Evolutionary conservation across 169 alveolate genomes (phyloP).

Genomic region (Cryptosporidium andersoni): DNA sequence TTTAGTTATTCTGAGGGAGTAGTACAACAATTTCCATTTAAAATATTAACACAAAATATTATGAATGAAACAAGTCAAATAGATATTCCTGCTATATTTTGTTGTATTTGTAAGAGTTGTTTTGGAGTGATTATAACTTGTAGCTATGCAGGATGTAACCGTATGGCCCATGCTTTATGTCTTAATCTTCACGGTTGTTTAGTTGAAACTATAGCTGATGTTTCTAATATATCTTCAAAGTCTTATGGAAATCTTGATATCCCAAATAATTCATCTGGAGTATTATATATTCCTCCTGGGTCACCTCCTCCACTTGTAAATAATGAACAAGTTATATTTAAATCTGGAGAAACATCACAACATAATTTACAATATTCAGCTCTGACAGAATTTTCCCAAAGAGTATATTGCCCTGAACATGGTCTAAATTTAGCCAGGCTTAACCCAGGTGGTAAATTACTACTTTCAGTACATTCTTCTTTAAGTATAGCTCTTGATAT

Average conservation of each 20-base stretch:
- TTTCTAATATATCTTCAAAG: too few relatives aligned
- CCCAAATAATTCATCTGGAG: not conserved
- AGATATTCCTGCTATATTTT: slow-evolving; percentile 30
- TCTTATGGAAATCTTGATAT: too few relatives aligned
- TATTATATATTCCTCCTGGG: slow-evolving; percentile 41
- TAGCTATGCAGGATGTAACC: slow-evolving; percentile 27
- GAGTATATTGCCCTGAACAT: slow-evolving; percentile 60
- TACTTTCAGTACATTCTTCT: slow-evolving; percentile 26
- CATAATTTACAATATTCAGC: too few relatives aligned
- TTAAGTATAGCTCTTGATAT: slow-evolving; percentile 21
- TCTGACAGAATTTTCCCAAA: slow-evolving; percentile 3
- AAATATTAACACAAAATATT: slow-evolving; percentile 8
- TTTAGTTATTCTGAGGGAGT: slow-evolving; percentile 34
- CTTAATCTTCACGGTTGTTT: slow-evolving; percentile 38
- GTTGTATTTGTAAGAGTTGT: slow-evolving; percentile 63
- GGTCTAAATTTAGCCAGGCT: slow-evolving; percentile 13
- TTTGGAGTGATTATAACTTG: slow-evolving; percentile 55
- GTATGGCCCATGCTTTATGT: slow-evolving; percentile 59
- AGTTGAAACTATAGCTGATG: slow-evolving; percentile 45
- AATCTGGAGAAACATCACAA: not conserved
- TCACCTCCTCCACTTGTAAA: slow-evolving; percentile 46
- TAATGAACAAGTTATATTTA: not conserved
- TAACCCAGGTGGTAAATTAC: slow-evolving; percentile 53
- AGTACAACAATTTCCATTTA: slow-evolving; percentile 44
- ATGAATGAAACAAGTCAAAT: slow-evolving; percentile 11